A percentile compares a stretch with the other conserved stretches of the same genome.
Conservation (phyloP, 2,329 filamentous ascomycete genomes). For the Colletotrichum spaethianum region DNA sequence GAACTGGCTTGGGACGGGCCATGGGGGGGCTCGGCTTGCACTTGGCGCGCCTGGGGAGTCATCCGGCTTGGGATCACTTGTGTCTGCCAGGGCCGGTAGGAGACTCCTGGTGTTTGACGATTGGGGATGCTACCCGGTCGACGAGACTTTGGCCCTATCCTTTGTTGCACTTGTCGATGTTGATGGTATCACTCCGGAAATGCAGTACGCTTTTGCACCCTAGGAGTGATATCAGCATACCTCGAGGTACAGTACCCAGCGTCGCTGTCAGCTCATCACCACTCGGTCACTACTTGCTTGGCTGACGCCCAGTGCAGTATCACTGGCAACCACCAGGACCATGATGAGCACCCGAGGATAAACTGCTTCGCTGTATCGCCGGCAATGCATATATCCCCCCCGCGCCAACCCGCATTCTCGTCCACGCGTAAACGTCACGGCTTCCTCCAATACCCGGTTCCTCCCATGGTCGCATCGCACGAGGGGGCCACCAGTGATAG, state of each 20-base stretch:
- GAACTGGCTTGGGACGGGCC: conserved; percentile 4
- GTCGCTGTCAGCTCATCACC: background rate
- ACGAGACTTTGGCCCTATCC: background rate
- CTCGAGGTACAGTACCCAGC: background rate
- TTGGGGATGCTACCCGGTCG: background rate
- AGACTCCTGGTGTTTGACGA: background rate
- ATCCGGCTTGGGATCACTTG: background rate
- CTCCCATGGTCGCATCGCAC: conserved; percentile 25
- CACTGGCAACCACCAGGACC: background rate
- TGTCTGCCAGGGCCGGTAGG: conserved; percentile 4
- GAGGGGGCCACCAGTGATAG: conserved; percentile 23
- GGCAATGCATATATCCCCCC: background rate
- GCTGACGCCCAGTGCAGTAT: conserved; percentile 1
- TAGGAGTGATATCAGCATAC: background rate
- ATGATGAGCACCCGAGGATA: background rate
- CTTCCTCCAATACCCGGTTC: conserved; percentile 27
- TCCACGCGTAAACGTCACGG: conserved; percentile 25
- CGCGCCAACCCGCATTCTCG: background rate
- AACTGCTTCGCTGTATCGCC: background rate
- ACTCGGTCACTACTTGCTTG: background rate
- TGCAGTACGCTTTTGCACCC: no score
- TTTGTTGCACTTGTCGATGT: background rate
- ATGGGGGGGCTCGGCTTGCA: conserved; percentile 1
- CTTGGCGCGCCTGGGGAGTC: conserved; percentile 4
- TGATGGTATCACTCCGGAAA: background rate